Evolutionary conservation across 2,329 filamentous ascomycete genomes (phyloP).

Genomic region (Periconia sp.): DNA sequence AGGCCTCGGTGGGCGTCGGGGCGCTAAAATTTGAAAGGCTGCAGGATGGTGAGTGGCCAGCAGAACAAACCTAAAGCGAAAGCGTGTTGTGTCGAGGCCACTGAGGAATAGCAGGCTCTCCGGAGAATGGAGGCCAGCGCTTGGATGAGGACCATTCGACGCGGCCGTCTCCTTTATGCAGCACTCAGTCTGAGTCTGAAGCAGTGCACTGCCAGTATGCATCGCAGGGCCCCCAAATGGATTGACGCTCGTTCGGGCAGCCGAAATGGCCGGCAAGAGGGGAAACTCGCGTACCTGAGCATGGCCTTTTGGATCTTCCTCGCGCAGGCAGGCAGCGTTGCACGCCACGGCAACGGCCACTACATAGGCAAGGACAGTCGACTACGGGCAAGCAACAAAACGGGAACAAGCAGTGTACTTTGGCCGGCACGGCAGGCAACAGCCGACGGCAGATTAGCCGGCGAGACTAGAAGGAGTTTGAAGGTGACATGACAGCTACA

Average conservation of each 20-base stretch:
- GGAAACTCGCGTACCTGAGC: slow-evolving; percentile 34
- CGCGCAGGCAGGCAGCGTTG: slow-evolving; percentile 9
- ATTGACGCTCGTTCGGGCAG: slow-evolving; percentile 24
- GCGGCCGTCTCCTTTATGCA: slow-evolving; percentile 37
- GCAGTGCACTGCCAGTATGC: not conserved
- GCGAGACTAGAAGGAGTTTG: slow-evolving; percentile 17
- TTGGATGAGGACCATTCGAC: slow-evolving; percentile 19
- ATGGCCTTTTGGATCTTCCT: slow-evolving; percentile 4
- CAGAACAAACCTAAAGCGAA: slow-evolving; percentile 35
- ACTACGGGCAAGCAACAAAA: too few species aligned
- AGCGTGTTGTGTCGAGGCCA: slow-evolving; percentile 24
- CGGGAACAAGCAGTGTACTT: not conserved
- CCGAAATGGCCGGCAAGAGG: slow-evolving; percentile 22
- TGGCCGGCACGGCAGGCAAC: not conserved
- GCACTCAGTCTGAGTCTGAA: slow-evolving; percentile 8
- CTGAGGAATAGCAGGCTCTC: slow-evolving; percentile 28
- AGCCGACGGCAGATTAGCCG: slow-evolving; percentile 36
- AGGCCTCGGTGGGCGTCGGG: slow-evolving; percentile 28
- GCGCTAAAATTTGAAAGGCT: slow-evolving; percentile 38
- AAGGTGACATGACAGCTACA: not conserved
- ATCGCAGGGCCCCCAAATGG: slow-evolving; percentile 10
- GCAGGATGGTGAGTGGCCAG: slow-evolving; percentile 34
- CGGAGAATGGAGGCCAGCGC: slow-evolving; percentile 24
- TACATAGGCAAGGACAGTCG: not conserved
- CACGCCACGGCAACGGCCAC: slow-evolving; percentile 35